phyloP scores from a whole-genome alignment of 306 rosid species.

The Citrullus colocynthis region DNA sequence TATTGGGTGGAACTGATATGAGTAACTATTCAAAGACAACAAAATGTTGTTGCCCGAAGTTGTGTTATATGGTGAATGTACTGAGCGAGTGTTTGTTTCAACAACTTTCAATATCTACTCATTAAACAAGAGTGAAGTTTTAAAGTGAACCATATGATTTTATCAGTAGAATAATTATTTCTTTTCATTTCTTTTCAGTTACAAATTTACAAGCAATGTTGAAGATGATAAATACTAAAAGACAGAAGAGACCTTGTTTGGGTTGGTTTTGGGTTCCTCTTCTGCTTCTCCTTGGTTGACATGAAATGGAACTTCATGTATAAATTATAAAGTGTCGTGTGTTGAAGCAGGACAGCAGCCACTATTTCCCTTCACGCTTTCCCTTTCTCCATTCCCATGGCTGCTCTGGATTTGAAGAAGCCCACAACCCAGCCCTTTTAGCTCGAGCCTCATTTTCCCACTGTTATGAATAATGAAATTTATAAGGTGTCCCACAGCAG shows the following conservation, averaged over 20 bases:
- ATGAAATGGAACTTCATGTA: background rate
- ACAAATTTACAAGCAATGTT: constrained; percentile 5
- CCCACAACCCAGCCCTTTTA: constrained; percentile 76
- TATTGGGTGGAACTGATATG: background rate
- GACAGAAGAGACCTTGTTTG: background rate
- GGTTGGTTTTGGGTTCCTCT: background rate
- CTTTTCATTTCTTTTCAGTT: background rate
- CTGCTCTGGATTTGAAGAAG: constrained; percentile 71
- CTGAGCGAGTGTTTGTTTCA: background rate
- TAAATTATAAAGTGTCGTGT: background rate
- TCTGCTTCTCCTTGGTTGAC: background rate
- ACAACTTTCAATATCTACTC: too few relatives aligned
- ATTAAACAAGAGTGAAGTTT: background rate
- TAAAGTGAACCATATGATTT: background rate
- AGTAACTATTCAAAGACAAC: background rate
- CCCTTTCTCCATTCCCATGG: constrained; percentile 94
- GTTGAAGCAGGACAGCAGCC: background rate
- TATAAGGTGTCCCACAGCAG: background rate
- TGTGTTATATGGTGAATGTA: background rate
- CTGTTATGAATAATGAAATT: constrained; percentile 15
- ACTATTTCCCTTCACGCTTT: constrained; percentile 25
- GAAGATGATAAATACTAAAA: background rate
- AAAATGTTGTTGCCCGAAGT: background rate
- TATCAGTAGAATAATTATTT: background rate
- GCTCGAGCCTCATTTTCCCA: constrained; percentile 67